These are phyloP conservation scores for Botryotinia globosa DNA, from an alignment of 2,329 filamentous ascomycete genomes.

Conservation along the genomic window DNA sequence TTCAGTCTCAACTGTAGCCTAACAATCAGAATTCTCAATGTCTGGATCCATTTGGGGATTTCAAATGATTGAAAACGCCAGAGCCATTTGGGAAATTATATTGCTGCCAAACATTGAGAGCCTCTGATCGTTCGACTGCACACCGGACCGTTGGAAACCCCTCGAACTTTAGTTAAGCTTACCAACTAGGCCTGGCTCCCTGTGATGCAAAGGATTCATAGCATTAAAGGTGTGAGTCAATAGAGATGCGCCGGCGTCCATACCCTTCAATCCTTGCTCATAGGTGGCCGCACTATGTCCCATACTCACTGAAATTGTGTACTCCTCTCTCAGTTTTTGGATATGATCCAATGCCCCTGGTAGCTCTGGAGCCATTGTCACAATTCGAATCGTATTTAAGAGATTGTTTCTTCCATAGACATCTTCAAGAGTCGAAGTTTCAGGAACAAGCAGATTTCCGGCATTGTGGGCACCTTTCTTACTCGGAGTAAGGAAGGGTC, in stretches of 20 bases:
- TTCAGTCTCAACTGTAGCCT: not conserved
- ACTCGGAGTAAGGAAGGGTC: conserved; percentile 51
- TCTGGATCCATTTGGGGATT: not conserved
- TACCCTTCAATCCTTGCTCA: conserved; percentile 44
- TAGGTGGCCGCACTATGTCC: conserved; percentile 50
- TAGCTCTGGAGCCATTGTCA: conserved; percentile 54
- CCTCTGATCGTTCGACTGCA: not conserved
- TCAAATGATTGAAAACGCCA: not conserved
- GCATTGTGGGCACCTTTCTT: conserved; percentile 52
- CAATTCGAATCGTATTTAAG: conserved; percentile 45
- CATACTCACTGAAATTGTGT: conserved; percentile 35
- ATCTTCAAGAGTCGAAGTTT: conserved; percentile 26
- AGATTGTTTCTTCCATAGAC: conserved; percentile 48
- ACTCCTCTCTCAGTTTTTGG: conserved; percentile 39
- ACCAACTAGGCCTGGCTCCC: conserved; percentile 51
- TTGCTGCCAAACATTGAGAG: not conserved
- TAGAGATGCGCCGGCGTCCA: conserved; percentile 48
- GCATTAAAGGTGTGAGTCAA: conserved; percentile 56
- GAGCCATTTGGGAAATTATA: not conserved
- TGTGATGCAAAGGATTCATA: conserved; percentile 50
- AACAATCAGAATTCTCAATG: not conserved
- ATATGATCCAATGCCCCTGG: conserved; percentile 44
- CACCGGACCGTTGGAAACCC: not conserved
- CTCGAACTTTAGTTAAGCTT: not conserved
- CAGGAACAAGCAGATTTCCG: conserved; percentile 32